A percentile compares a stretch with the other conserved stretches of the same genome.
phyloP scores from a whole-genome alignment of 345 rosid species.

The Citrus maxima region DNA sequence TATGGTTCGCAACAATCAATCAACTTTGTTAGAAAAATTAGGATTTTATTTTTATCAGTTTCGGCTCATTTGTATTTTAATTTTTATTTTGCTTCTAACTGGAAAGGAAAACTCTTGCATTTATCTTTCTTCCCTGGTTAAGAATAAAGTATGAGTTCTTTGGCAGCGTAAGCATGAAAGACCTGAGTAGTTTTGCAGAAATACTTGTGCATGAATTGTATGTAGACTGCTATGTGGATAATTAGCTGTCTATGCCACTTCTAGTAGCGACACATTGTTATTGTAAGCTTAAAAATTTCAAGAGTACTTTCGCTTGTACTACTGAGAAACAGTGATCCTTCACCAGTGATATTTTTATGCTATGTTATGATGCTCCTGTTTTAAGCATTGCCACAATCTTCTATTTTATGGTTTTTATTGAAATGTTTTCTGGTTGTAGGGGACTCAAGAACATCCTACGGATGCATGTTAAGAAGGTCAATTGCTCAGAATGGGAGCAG shows the following conservation, averaged over 20 bases:
- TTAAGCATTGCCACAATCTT: background rate
- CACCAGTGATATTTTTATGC: background rate
- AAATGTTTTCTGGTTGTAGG: conserved; percentile 40
- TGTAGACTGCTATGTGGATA: background rate
- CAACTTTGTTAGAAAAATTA: background rate
- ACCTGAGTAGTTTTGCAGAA: background rate
- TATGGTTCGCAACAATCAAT: background rate
- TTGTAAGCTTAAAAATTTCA: background rate
- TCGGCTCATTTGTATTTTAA: background rate
- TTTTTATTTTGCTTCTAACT: background rate
- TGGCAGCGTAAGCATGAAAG: background rate
- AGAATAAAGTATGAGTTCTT: background rate
- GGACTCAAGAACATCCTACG: conserved; percentile 86
- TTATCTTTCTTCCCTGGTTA: background rate
- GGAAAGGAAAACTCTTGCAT: background rate
- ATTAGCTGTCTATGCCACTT: background rate
- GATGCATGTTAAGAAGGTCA: conserved; percentile 68
- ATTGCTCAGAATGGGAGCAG: conserved; percentile 90
- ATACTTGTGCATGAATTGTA: background rate
- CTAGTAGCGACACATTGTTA: background rate
- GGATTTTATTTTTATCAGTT: conserved; percentile 1
- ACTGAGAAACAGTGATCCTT: background rate
- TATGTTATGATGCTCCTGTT: background rate
- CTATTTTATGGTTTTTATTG: conserved; percentile 1
- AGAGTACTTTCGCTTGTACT: background rate